phyloP scores from a whole-genome alignment of 805 yeast species.

The Cyberlindnera saturnus region DNA sequence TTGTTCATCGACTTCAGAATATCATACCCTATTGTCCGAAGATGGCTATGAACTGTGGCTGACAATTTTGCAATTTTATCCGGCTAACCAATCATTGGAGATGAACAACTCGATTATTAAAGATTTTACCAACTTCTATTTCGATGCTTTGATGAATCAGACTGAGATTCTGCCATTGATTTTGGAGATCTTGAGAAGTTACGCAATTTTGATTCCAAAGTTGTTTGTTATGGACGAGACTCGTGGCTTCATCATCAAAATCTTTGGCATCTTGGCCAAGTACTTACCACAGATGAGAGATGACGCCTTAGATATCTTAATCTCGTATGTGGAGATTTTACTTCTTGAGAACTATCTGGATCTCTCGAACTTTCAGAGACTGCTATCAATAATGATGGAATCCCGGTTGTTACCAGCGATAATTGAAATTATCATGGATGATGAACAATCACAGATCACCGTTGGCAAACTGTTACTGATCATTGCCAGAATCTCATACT shows the following conservation, averaged over 20 bases:
- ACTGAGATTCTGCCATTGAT: conserved; percentile 71
- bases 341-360: conserved; percentile 21
- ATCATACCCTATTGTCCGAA: conserved; percentile 58
- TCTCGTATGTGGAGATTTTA: conserved; percentile 48
- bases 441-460: conserved; percentile 27
- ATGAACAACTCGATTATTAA: conserved; percentile 14
- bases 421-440: conserved; percentile 24
- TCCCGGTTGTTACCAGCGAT: conserved; percentile 23
- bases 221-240: conserved; percentile 30
- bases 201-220: conserved; percentile 43
- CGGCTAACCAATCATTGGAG: conserved; percentile 24
- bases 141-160: conserved; percentile 55
- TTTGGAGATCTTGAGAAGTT: conserved; percentile 57
- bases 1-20: conserved; percentile 55
- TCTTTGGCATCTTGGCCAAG: conserved; percentile 44
- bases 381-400: conserved; percentile 20
- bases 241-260: conserved; percentile 28
- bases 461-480: conserved; percentile 29
- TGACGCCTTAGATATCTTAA: conserved; percentile 54
- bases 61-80: conserved; percentile 57
- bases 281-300: conserved; percentile 62
- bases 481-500: conserved; percentile 30
- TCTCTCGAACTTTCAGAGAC: conserved; percentile 14
- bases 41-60: conserved; percentile 87
- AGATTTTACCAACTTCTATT: conserved; percentile 29